phyloP scores from a whole-genome alignment of 257 asterid species.

The Leonotis leonurus region DNA sequence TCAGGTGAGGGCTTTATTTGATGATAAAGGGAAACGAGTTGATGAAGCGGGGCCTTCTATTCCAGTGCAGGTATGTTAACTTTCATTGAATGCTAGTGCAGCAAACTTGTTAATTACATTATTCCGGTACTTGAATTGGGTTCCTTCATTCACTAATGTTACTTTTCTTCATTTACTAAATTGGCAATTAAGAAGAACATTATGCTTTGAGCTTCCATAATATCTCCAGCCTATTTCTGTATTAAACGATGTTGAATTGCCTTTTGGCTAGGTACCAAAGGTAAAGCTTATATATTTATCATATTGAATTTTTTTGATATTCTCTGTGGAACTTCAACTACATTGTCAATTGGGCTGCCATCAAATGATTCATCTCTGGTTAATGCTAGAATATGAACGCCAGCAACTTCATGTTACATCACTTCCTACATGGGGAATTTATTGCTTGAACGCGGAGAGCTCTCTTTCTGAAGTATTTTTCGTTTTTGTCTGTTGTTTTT shows the following conservation, averaged over 20 bases:
- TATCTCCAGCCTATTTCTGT: background rate
- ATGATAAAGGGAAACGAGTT: conserved; percentile 73
- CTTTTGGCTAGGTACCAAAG: no score
- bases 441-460: background rate
- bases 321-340: background rate
- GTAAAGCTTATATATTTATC: no score
- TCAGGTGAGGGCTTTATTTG: conserved; percentile 94
- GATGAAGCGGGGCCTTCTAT: conserved; percentile 86
- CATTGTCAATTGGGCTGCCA: no score
- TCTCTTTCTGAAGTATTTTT: background rate
- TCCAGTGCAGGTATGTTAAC: conserved; percentile 77
- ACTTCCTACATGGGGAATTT: background rate
- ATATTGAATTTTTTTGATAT: background rate
- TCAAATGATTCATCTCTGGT: no score
- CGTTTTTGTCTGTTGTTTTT: background rate
- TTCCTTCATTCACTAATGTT: background rate
- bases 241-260: no score
- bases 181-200: background rate
- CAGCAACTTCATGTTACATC: background rate
- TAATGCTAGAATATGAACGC: background rate
- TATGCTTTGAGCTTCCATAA: background rate
- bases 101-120: background rate
- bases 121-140: background rate
- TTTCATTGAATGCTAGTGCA: background rate
- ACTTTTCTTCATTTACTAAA: background rate